Base-by-base conservation (phyloP, 352 stramenopile genomes). In the Hyaloperonospora arabidopsidis region DNA sequence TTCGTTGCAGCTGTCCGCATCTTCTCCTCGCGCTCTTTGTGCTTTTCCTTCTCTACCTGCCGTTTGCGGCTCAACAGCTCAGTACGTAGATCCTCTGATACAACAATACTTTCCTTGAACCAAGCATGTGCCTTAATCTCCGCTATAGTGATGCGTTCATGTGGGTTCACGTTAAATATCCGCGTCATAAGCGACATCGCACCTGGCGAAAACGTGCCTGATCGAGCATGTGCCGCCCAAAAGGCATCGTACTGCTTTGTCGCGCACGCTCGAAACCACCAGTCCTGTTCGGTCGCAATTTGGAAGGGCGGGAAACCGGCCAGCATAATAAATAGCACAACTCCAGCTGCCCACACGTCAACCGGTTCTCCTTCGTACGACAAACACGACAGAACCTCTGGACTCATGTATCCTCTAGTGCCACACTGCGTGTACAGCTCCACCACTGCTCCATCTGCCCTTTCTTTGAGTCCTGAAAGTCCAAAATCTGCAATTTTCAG, bases 401-500 rank as follows among this genome's bases (percentile, higher is more conserved):
- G 91, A 41, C 86, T 94, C 87, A 97, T 96, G 69, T 97, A 97
- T 61, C 81, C 92, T 44, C 72, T 71, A 17, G 89, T 97, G 34
- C 89, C 91, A 59, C 89, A 97, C 60, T 95, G 72, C 46, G 91
- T 96, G 54, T 84, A 86, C 1, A 87, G 67, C 50, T 88, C 80
- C n/a, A 61, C 65, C 44, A 82, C 67, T 41, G 67, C 71, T 60
- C 67, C 82, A 41, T 84, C 77, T 0, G 77, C 54, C 43, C 74
- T 74, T 63, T 88, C 76, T 29, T 70, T 68, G 44, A 94, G 83
- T 17, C 94, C 95, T 5, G 93, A 96, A n/a, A 98, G 72, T 1
- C 94, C 94, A 73, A 98, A 98, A 52, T 98, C 94, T 5, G 88
- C 93, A 21, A 98, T 86, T 59, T 97, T 97, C 57, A 98, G 62